Percentiles rank a stretch among this genome's conserved stretches.
Evolutionary conservation across 495 filamentous ascomycete genomes (phyloP).

Genomic region (Aspergillus baeticus): DNA sequence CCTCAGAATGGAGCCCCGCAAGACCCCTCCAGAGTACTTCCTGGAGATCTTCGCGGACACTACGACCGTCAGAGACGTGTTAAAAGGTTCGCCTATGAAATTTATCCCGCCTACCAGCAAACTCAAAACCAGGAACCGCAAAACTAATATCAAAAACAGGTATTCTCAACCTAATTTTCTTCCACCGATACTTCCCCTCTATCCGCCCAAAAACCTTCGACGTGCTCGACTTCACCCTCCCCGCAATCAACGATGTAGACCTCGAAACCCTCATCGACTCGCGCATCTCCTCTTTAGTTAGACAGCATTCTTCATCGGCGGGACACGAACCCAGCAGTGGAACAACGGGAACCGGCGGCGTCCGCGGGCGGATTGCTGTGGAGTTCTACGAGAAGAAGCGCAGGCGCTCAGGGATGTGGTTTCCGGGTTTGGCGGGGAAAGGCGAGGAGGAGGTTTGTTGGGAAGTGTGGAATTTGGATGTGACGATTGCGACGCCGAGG

Average conservation of each 20-base stretch:
- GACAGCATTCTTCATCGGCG: conserved; percentile 50
- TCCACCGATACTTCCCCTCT: conserved; percentile 93
- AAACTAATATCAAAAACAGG: conserved; percentile 45
- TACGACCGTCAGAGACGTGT: conserved; percentile 79
- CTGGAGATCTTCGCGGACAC: conserved; percentile 84
- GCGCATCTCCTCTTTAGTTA: conserved; percentile 72
- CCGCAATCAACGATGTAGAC: conserved; percentile 81
- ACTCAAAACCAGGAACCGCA: no score
- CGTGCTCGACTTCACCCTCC: conserved; percentile 87
- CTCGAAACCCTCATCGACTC: conserved; percentile 92
- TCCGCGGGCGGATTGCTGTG: conserved; percentile 78
- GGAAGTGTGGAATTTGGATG: conserved; percentile 92
- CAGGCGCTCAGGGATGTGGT: conserved; percentile 71
- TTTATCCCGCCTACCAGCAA: not conserved
- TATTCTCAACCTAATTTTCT: conserved; percentile 97
- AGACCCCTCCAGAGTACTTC: conserved; percentile 75
- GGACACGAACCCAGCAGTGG: conserved; percentile 49
- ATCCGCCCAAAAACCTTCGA: conserved; percentile 83
- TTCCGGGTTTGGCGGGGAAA: conserved; percentile 55
- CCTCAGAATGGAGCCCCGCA: conserved; percentile 52
- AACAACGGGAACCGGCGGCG: conserved; percentile 29
- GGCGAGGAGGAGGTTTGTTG: conserved; percentile 92
- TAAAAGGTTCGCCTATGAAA: conserved; percentile 68
- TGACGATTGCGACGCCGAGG: conserved; percentile 82
- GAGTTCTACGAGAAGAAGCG: conserved; percentile 95